Percentiles rank a stretch among this genome's conserved stretches.
Conservation (phyloP, 345 rosid species). For the Eutrema japonicum region DNA sequence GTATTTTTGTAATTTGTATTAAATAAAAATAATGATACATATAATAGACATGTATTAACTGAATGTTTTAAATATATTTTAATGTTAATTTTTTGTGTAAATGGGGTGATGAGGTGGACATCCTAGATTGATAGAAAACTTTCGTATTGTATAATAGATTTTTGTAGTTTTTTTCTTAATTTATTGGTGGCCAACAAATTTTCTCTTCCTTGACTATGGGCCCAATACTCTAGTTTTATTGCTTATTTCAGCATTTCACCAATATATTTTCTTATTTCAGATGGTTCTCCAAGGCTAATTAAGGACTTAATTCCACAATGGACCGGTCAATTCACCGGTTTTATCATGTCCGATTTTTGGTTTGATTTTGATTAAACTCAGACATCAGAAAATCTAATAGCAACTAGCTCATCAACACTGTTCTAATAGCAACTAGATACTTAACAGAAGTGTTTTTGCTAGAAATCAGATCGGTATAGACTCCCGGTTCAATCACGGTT, state of each 20-base stretch:
- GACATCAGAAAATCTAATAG: background rate
- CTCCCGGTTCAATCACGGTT: background rate
- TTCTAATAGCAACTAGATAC: background rate
- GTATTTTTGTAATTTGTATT: no score
- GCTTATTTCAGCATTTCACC: no score
- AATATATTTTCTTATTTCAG: background rate
- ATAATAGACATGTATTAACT: no score
- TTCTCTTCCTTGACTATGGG: no score
- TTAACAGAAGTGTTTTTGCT: background rate
- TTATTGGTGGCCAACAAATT: no score
- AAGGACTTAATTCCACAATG: background rate
- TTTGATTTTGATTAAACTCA: background rate
- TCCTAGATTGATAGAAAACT: no score
- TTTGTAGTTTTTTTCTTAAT: background rate
- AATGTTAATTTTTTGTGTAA: no score
- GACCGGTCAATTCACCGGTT: conserved; percentile 14
- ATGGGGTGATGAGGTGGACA: no score
- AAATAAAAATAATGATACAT: no score
- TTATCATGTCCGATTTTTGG: background rate
- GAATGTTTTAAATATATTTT: no score
- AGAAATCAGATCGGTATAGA: background rate
- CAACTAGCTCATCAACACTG: background rate
- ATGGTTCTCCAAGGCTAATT: background rate
- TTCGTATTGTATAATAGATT: background rate
- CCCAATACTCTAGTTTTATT: no score